Percentiles rank a stretch among this genome's conserved stretches.
phyloP scores from a whole-genome alignment of 495 filamentous ascomycete genomes.

The Hamigera avellanea region DNA sequence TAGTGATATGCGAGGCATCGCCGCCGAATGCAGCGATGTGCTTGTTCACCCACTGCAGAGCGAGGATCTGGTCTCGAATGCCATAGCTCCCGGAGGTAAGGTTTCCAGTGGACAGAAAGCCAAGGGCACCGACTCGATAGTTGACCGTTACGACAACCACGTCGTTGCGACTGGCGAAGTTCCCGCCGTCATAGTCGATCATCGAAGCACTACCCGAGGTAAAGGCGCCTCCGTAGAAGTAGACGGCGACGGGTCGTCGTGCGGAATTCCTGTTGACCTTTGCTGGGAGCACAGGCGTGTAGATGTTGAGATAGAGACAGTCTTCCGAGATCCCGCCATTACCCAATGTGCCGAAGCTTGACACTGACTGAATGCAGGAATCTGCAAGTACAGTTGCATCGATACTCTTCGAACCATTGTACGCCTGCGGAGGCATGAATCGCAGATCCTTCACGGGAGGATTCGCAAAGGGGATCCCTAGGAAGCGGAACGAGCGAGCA shows the following conservation, averaged over 20 bases:
- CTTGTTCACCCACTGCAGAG: slow-evolving; percentile 38
- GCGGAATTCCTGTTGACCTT: slow-evolving; percentile 11
- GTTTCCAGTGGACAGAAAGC: slow-evolving; percentile 22
- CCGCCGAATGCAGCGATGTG: slow-evolving; percentile 41
- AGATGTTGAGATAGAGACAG: slow-evolving; percentile 32
- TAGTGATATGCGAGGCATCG: slow-evolving; percentile 34
- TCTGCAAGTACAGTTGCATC: slow-evolving; percentile 22
- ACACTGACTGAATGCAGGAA: slow-evolving; percentile 29
- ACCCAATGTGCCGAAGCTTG: slow-evolving; percentile 4
- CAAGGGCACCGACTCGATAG: slow-evolving; percentile 31
- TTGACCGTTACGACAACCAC: slow-evolving; percentile 40
- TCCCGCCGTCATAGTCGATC: slow-evolving; percentile 29
- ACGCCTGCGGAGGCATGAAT: slow-evolving; percentile 37
- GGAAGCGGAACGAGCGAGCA: too few relatives aligned
- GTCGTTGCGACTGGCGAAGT: slow-evolving; percentile 31
- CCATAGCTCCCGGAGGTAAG: slow-evolving; percentile 25
- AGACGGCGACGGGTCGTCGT: slow-evolving; percentile 33
- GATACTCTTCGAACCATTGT: too few relatives aligned
- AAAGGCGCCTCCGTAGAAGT: slow-evolving; percentile 37
- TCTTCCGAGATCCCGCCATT: slow-evolving; percentile 27
- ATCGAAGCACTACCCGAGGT: slow-evolving; percentile 24
- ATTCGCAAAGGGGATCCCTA: slow-evolving; percentile 39
- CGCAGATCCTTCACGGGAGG: slow-evolving; percentile 23
- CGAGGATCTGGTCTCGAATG: slow-evolving; percentile 26
- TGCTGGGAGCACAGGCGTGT: slow-evolving; percentile 15